phyloP scores from a whole-genome alignment of 306 rosid species.

The Prunus kanzakura region DNA sequence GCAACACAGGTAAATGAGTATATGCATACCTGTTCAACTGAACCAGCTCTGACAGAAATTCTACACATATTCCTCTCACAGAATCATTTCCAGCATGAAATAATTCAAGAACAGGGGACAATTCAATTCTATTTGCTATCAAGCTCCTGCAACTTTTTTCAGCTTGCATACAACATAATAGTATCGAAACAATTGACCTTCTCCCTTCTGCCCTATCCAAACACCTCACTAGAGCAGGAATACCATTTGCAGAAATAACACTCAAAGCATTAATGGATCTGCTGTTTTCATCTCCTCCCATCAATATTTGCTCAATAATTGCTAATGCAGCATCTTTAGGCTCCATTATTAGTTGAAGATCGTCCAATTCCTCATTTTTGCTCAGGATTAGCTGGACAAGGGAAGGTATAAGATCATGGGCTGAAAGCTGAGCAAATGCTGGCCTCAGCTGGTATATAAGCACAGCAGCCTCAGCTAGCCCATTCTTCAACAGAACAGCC shows the following conservation, averaged over 20 bases:
- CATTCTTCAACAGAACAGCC: conserved; percentile 73
- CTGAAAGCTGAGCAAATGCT: conserved; percentile 55
- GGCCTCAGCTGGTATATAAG: conserved; percentile 82
- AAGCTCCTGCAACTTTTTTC: conserved; percentile 63
- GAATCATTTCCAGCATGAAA: conserved; percentile 75
- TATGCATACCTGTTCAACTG: conserved; percentile 56
- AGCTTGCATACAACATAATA: conserved; percentile 79
- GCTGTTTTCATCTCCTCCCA: conserved; percentile 77
- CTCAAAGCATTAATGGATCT: conserved; percentile 62
- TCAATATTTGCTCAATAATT: conserved; percentile 66
- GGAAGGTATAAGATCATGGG: conserved; percentile 68
- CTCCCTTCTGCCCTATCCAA: conserved; percentile 61
- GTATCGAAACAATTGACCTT: conserved; percentile 64
- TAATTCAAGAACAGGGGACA: conserved; percentile 64
- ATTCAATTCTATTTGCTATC: conserved; percentile 64
- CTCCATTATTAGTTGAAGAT: conserved; percentile 60
- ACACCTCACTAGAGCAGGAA: conserved; percentile 59
- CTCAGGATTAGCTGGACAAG: conserved; percentile 51
- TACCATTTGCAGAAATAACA: conserved; percentile 68
- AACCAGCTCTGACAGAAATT: conserved; percentile 83
- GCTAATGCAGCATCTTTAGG: conserved; percentile 74
- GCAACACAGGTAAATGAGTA: no score
- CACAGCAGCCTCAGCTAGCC: conserved; percentile 74
- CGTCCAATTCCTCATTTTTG: conserved; percentile 51
- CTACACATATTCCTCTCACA: conserved; percentile 64